phyloP scores from a whole-genome alignment of 768 basidiomycete species.

The Lactarius evosmus region DNA sequence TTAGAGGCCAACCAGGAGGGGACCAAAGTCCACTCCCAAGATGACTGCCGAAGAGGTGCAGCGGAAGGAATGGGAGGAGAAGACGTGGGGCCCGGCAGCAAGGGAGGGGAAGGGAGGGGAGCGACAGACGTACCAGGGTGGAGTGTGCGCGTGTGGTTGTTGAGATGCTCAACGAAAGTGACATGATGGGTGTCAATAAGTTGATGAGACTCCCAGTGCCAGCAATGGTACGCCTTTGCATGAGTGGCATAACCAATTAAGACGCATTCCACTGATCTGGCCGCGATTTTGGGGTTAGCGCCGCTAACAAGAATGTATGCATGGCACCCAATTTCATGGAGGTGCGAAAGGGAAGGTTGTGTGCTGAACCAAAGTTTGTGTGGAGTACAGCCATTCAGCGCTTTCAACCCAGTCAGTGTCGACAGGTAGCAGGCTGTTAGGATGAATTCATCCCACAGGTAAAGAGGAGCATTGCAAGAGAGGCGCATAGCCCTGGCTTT shows the following conservation, averaged over 20 bases:
- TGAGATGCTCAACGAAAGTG: too few species aligned
- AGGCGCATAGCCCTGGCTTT: constrained; percentile 3
- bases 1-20: too few species aligned
- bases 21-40: too few species aligned
- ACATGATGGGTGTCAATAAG: too few species aligned
- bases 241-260: not conserved
- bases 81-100: too few species aligned
- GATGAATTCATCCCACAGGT: not conserved
- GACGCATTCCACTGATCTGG: not conserved
- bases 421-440: constrained; percentile 9
- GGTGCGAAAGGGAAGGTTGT: not conserved
- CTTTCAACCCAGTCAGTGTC: not conserved
- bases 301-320: not conserved
- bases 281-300: not conserved
- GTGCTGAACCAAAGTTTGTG: not conserved
- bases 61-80: too few species aligned
- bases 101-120: too few species aligned
- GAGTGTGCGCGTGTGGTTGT: too few species aligned
- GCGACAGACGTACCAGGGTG: too few species aligned
- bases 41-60: too few species aligned
- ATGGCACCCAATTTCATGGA: not conserved
- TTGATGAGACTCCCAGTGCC: too few species aligned
- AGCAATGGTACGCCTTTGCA: constrained; percentile 1
- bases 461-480: not conserved
- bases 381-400: constrained; percentile 20